Percentiles rank a stretch among this genome's conserved stretches.
Conservation (phyloP, 345 rosid species). For the Linum lewisii region DNA sequence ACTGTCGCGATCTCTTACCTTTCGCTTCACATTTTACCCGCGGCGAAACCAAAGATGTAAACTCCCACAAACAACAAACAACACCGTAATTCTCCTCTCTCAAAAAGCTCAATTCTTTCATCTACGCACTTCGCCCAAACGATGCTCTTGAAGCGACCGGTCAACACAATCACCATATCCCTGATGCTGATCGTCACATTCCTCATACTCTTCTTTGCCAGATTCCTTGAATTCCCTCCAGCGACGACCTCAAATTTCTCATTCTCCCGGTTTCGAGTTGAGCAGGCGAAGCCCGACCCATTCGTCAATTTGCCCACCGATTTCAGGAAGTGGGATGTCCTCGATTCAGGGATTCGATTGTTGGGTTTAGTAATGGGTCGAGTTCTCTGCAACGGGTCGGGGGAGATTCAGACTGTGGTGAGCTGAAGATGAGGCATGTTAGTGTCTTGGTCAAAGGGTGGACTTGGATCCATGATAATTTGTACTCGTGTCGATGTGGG, state of each 20-base stretch:
- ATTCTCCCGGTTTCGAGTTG: conserved; percentile 8
- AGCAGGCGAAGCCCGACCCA: conserved; percentile 28
- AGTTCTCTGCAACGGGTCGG: conserved; percentile 41
- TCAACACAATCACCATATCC: conserved; percentile 35
- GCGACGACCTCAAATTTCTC: conserved; percentile 26
- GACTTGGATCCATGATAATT: conserved; percentile 96
- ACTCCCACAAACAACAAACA: too few relatives aligned
- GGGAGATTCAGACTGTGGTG: conserved; percentile 34
- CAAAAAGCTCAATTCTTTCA: too few relatives aligned
- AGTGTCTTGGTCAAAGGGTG: conserved; percentile 79
- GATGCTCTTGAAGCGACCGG: conserved; percentile 60
- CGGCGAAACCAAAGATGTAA: too few relatives aligned
- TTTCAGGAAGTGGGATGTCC: conserved; percentile 66
- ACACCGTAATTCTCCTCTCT: too few relatives aligned
- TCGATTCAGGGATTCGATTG: conserved; percentile 44
- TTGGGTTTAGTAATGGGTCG: too few relatives aligned
- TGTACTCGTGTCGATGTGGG: conserved; percentile 75
- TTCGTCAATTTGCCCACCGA: conserved; percentile 47
- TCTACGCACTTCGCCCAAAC: background rate
- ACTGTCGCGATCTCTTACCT: too few relatives aligned
- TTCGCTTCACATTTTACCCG: too few relatives aligned
- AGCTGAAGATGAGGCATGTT: conserved; percentile 52
- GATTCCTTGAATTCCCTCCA: conserved; percentile 68
- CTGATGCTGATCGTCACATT: conserved; percentile 56
- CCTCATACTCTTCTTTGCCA: conserved; percentile 62